Conservation (phyloP, 495 filamentous ascomycete genomes). For the Oidiodendron maius region DNA sequence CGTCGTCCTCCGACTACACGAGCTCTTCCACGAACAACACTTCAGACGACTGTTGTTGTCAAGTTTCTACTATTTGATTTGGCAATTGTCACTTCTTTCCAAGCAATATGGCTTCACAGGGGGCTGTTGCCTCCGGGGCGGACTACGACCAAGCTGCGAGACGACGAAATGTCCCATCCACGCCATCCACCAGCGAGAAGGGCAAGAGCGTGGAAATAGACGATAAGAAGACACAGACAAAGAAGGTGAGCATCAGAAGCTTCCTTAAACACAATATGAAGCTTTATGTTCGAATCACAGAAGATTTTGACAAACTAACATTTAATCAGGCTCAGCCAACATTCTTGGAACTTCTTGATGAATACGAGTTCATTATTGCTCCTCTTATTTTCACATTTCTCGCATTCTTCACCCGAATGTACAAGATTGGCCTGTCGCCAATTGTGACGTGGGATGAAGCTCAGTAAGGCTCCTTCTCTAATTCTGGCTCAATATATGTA, state of each 20-base stretch:
- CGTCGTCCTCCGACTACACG: slow-evolving; percentile 4
- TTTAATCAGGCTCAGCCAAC: slow-evolving; percentile 28
- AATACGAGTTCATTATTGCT: slow-evolving; percentile 82
- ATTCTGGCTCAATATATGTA: slow-evolving; percentile 9
- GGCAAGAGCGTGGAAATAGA: slow-evolving; percentile 35
- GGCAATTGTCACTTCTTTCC: too few relatives aligned
- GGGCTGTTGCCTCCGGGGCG: slow-evolving; percentile 58
- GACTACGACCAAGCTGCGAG: slow-evolving; percentile 61
- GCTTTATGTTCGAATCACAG: neutral
- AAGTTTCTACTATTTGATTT: too few relatives aligned
- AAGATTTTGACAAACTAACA: neutral
- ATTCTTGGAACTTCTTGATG: slow-evolving; percentile 59
- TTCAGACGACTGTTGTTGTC: too few relatives aligned
- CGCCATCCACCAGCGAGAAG: slow-evolving; percentile 11
- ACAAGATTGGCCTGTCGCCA: slow-evolving; percentile 87
- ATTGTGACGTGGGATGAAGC: slow-evolving; percentile 99
- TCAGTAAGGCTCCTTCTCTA: slow-evolving; percentile 57
- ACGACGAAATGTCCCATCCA: slow-evolving; percentile 64
- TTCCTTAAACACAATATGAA: neutral
- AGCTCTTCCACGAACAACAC: too few relatives aligned
- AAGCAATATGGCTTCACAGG: slow-evolving; percentile 43
- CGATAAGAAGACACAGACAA: slow-evolving; percentile 57
- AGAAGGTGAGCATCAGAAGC: slow-evolving; percentile 43
- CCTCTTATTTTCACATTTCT: slow-evolving; percentile 83
- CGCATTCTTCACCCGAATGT: slow-evolving; percentile 91